Base-by-base conservation (phyloP, 1,139 yeast genomes). In the Zygosaccharomyces sapae region DNA sequence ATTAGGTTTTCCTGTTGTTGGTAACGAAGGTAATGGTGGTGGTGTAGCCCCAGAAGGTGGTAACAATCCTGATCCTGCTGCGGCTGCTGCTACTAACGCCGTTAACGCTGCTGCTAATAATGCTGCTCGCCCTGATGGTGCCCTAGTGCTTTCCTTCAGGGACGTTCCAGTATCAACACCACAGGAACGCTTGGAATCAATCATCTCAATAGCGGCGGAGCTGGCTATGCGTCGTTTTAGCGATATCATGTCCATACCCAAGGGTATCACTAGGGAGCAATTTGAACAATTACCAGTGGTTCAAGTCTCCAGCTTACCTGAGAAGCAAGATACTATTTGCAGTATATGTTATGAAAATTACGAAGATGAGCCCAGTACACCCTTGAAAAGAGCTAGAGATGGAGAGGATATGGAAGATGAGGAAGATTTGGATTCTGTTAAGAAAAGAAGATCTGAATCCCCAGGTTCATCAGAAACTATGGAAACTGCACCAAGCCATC, bases 311-410 rank as follows among this genome's bases (percentile, higher is more conserved):
- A 56, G 54, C 16, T 47, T 64, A 1, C 56, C 59, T 1, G 73
- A 71, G 1, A 52, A 72, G 25, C 70, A 67, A 4, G 65, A 66
- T n/a, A 62, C 59, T 10, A 67, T 67, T 3, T 84, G 92, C 57
- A 71, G 87, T n/a, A 81, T 84, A 35, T 84, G 92, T 63, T 82
- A 80, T 57, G 90, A 83, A 31, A 69, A 70, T 9, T 82, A 73
- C 57, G 74, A 55, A n/a, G 61, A 53, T 43, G 58, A 55, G 38
- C 47, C 49, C 3, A 27, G 25, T 13, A 31, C 38, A 31, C 12
- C 45, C 43, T 22, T 45, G 41, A 57, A 57, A 46, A 52, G 63
- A 43, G 35, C 34, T 19, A 52, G 58, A 45, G 51, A 50, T 6
- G 56, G 55, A 8, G 61, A 48, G 10, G 57, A 54, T 19, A 55